Conservation (phyloP, 2,329 filamentous ascomycete species). For the Fusarium fracticaudum region DNA sequence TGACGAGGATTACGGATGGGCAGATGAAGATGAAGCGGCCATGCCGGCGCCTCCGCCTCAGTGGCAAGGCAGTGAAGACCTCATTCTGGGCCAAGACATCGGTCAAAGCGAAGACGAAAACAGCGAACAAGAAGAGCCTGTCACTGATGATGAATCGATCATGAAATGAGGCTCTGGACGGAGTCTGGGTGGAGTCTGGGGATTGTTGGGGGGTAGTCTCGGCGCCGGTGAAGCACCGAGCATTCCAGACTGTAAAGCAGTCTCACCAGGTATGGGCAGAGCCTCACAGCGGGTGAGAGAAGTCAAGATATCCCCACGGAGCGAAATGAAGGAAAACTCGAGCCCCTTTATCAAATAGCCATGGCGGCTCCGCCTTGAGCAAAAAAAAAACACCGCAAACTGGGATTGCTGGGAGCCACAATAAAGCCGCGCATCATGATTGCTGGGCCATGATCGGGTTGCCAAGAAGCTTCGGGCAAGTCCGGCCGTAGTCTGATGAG, state of each 20-base stretch:
- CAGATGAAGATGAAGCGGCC: constrained; percentile 70
- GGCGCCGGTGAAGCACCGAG: constrained; percentile 48
- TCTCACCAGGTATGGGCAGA: constrained; percentile 27
- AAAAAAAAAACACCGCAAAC: constrained; percentile 35
- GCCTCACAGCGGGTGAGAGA: constrained; percentile 22
- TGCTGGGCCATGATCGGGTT: constrained; percentile 42
- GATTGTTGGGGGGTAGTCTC: constrained; percentile 30
- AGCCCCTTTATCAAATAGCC: constrained; percentile 39
- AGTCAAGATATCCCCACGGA: constrained; percentile 15
- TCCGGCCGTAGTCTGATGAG: constrained; percentile 40
- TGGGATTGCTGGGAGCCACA: constrained; percentile 33
- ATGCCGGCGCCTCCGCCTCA: constrained; percentile 70
- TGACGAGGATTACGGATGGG: constrained; percentile 79
- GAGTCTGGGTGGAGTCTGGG: constrained; percentile 30
- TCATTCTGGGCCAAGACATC: constrained; percentile 61
- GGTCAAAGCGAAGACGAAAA: constrained; percentile 52
- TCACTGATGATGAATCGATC: constrained; percentile 33
- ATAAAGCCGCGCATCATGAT: constrained; percentile 36
- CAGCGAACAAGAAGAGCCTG: constrained; percentile 34
- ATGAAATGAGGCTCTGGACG: constrained; percentile 36
- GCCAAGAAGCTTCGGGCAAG: constrained; percentile 40
- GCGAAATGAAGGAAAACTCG: constrained; percentile 32
- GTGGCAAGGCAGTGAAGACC: constrained; percentile 74
- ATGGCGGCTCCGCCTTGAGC: constrained; percentile 29
- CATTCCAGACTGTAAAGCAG: constrained; percentile 25